Percentiles rank a stretch among this genome's conserved stretches.
Conservation (phyloP, 495 filamentous ascomycete species). For the Penicillium herquei region DNA sequence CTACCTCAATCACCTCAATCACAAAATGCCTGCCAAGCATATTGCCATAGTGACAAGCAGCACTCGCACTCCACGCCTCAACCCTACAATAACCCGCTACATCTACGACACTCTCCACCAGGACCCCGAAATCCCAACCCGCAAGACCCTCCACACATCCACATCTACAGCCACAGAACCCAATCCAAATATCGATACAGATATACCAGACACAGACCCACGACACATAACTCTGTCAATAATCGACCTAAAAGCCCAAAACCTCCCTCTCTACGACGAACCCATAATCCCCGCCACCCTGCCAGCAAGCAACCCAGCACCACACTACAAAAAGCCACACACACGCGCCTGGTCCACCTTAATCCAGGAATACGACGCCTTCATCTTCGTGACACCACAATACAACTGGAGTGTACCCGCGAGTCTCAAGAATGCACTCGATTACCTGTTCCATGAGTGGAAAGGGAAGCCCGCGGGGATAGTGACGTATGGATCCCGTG, state of each 20-base stretch:
- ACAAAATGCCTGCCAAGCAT: constrained; percentile 14
- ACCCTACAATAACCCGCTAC: constrained; percentile 28
- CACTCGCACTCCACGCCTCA: constrained; percentile 25
- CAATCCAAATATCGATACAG: no score
- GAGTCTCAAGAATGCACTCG: constrained; percentile 60
- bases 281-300: constrained; percentile 48
- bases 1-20: no score
- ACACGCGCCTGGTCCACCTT: constrained; percentile 50
- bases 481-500: constrained; percentile 54
- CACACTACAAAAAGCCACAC: constrained; percentile 45
- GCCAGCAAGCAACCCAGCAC: constrained; percentile 29
- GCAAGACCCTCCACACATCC: not conserved
- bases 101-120: constrained; percentile 23
- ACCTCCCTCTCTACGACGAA: constrained; percentile 59
- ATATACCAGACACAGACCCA: constrained; percentile 15
- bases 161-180: no score
- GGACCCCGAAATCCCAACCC: constrained; percentile 23
- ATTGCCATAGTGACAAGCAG: constrained; percentile 30
- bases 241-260: constrained; percentile 51
- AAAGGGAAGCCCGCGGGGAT: constrained; percentile 55
- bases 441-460: constrained; percentile 62
- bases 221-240: constrained; percentile 23
- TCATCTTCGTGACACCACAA: constrained; percentile 58
- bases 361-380: constrained; percentile 46
- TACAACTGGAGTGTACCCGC: constrained; percentile 57